phyloP scores from a whole-genome alignment of 2,329 filamentous ascomycete genomes.

The Fonsecaea monophora region DNA sequence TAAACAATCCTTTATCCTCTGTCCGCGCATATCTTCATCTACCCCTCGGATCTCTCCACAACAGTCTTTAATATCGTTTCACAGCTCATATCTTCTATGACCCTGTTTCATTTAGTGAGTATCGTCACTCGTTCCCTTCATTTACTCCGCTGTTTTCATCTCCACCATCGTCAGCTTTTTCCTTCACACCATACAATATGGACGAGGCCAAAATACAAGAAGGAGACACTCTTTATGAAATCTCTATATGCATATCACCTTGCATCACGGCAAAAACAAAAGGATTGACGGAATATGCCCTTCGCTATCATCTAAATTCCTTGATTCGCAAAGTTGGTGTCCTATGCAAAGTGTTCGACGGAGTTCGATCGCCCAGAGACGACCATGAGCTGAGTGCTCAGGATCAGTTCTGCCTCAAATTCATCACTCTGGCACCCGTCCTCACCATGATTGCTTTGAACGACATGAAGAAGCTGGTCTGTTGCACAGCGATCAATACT shows the following conservation, averaged over 20 bases:
- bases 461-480: constrained; percentile 15
- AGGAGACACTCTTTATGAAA: background rate
- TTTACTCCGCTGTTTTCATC: background rate
- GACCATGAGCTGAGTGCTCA: background rate
- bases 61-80: background rate
- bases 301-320: background rate
- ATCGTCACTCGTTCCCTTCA: background rate
- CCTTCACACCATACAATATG: background rate
- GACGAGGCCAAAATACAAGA: background rate
- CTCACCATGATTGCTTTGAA: constrained; percentile 14
- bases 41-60: background rate
- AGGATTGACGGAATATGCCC: constrained; percentile 1
- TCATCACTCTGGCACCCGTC: constrained; percentile 21
- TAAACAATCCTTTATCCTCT: background rate
- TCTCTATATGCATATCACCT: constrained; percentile 14
- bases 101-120: background rate
- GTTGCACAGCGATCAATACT: constrained; percentile 6
- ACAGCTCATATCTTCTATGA: background rate
- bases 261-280: constrained; percentile 17
- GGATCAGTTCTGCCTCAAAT: constrained; percentile 1
- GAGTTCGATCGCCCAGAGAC: background rate
- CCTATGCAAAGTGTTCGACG: constrained; percentile 4
- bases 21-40: background rate
- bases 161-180: background rate
- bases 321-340: constrained; percentile 3